Base-by-base conservation (phyloP, 78 protist genomes). In the Polysphondylium violaceum region DNA sequence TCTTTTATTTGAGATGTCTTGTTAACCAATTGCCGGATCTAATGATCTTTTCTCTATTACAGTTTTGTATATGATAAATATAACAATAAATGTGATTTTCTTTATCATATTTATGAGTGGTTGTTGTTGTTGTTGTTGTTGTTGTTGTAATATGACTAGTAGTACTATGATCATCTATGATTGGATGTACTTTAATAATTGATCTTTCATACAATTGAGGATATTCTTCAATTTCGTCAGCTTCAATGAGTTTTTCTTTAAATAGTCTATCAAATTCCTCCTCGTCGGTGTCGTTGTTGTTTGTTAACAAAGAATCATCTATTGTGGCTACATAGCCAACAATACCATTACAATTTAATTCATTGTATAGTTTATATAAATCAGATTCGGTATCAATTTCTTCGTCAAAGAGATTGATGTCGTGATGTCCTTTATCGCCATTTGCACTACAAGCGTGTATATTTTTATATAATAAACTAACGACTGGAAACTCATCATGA, bases 201-300 rank as follows among this genome's bases (percentile, higher is more conserved):
- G 77, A 71, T 38, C 77, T 71, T 14, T 71, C 50, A n/a, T 71
- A 71, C 9, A 71, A 11, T 5, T 41, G 17, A 12, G 77, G 77
- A 50, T 71, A 71, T 33, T 71, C 77, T 71, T 71, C 77, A 4
- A 71, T 71, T 1, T 23, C 33, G 31, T 71, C 77, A 6, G 77
- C 77, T 31, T 47, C 61, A 31, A 25, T 47, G 16, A 71, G 47
- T 23, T 71, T 71, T 23, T 71, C 77, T 12, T 27, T 43, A 51
- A 71, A 71, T 23, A 68, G n/a, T 0, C 23, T 38, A 25, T 27
- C 31, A 8, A 61, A 33, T 1, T 61, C n/a, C 53, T 47, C 53
- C 53, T 47, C 74, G 21, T 58, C 64, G 8, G 33, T 21, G 43
- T 61, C 36, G 25, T 68, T 68, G 9, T 16, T 71, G n/a, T 64